phyloP scores from a whole-genome alignment of 2,329 filamentous ascomycete species.

The Lasiodiplodia hormozganensis region DNA sequence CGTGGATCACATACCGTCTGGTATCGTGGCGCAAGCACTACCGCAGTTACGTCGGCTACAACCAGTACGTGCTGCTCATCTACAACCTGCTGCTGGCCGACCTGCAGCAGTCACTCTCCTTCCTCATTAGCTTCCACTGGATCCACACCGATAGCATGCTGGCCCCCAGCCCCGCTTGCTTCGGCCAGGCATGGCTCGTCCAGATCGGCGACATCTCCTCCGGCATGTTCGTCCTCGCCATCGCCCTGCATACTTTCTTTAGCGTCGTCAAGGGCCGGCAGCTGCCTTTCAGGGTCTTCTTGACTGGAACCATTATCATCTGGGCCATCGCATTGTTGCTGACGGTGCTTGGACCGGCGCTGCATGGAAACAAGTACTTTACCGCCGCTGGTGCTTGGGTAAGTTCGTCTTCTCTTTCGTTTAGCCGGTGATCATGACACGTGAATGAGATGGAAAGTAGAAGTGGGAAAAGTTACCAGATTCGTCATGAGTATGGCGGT shows the following conservation, averaged over 20 bases:
- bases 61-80: slow-evolving; percentile 62
- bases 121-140: slow-evolving; percentile 58
- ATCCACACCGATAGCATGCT: slow-evolving; percentile 52
- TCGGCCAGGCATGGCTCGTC: slow-evolving; percentile 59
- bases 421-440: not conserved
- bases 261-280: slow-evolving; percentile 57
- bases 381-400: slow-evolving; percentile 60
- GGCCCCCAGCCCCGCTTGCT: slow-evolving; percentile 54
- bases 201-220: slow-evolving; percentile 61
- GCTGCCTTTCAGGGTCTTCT: slow-evolving; percentile 54
- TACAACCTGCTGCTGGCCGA: slow-evolving; percentile 62
- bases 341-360: slow-evolving; percentile 54
- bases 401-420: slow-evolving; percentile 32
- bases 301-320: slow-evolving; percentile 50
- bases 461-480: no score
- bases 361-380: slow-evolving; percentile 53
- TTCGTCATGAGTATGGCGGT: not conserved
- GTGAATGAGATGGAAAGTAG: not conserved
- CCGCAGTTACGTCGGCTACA: slow-evolving; percentile 58
- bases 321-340: slow-evolving; percentile 57
- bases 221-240: slow-evolving; percentile 61
- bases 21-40: slow-evolving; percentile 58
- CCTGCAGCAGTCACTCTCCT: slow-evolving; percentile 60
- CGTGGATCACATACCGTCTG: slow-evolving; percentile 60
- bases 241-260: slow-evolving; percentile 61